These are phyloP conservation scores for Mycosphaerella arachidis DNA, from an alignment of 2,329 filamentous ascomycete species.

Conservation along the genomic window DNA sequence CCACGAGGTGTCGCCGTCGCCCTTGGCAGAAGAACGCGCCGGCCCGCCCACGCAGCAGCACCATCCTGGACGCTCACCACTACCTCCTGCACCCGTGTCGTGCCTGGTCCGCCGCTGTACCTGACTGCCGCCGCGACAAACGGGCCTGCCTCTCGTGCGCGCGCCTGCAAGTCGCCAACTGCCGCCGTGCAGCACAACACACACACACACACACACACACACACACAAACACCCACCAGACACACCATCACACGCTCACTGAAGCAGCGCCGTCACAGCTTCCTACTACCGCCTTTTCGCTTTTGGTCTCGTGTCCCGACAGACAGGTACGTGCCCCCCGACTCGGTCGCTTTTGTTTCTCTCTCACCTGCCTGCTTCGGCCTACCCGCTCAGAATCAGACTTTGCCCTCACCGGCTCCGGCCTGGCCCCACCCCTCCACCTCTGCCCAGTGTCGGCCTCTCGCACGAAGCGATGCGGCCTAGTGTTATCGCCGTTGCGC, in stretches of 20 bases:
- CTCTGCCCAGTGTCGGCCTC: constrained; percentile 12
- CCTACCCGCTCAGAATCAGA: not conserved
- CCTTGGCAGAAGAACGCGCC: constrained; percentile 12
- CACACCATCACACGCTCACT: not conserved
- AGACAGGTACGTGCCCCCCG: constrained; percentile 4
- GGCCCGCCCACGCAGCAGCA: constrained; percentile 10
- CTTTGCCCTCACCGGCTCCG: constrained; percentile 8
- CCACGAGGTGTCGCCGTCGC: constrained; percentile 22
- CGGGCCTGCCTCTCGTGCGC: constrained; percentile 9
- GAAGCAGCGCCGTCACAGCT: not conserved
- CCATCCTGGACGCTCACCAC: not conserved
- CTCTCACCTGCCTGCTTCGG: not conserved
- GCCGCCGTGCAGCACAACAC: not conserved
- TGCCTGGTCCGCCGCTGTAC: constrained; percentile 14
- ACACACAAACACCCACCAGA: not conserved
- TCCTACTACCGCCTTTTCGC: not conserved
- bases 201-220: not conserved
- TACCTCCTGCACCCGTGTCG: not conserved
- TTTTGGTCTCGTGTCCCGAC: not conserved
- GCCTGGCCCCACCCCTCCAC: constrained; percentile 15
- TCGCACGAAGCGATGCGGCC: constrained; percentile 7
- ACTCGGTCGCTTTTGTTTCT: constrained; percentile 8
- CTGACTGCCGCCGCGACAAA: constrained; percentile 19
- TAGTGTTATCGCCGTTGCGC: constrained; percentile 12
- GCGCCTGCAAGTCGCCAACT: constrained; percentile 1